Base-by-base conservation (phyloP, 2,329 filamentous ascomycete genomes). In the Fusarium fujikuroi region DNA sequence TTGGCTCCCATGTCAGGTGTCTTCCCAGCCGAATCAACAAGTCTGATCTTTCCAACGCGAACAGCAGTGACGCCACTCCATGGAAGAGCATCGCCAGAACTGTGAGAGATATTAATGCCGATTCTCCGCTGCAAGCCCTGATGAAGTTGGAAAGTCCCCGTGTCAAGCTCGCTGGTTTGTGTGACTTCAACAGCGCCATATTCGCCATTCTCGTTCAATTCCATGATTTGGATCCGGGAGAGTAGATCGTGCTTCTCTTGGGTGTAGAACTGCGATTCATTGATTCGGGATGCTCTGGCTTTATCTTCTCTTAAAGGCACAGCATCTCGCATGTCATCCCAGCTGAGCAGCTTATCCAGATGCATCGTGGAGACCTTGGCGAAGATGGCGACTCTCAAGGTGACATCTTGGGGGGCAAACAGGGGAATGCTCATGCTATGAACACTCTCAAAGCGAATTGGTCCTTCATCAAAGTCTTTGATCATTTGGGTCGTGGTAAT, bases 401-500 rank as follows among this genome's bases (percentile, higher is more conserved):
- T 92, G 2, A 94, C 91, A 52, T 92, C 92, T 28, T 89, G 89
- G 2, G 94, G 90, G 9, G 82, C 80, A 47, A 92, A 92, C 40
- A 97, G 87, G 8, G 95, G 93, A 60, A 99, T 87, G 80, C 94
- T 97, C 94, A 99, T 97, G 81, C 94, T 97, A 85, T 99, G 96
- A 56, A 98, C 95, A 82, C 96, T 99, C 83, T 98, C 95, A 76
- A 99, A 99, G 8, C 93, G 92, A 63, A 99, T 91, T 0, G 95
- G 91, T 0, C 93, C 92, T 81, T 99, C 96, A 76, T 98, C 95
- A 77, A 99, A 99, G 63, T 94, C 94, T 71, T 89, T 92, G 73
- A 98, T 95, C 89, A 98, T 95, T 77, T 97, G 94, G 1, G 95
- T 98, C 2, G 95, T 98, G 2, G 96, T 98, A 49, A 95, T 94